Evolutionary conservation across 2,329 filamentous ascomycete genomes (phyloP).

Genomic region (Mollisiaceae sp.): DNA sequence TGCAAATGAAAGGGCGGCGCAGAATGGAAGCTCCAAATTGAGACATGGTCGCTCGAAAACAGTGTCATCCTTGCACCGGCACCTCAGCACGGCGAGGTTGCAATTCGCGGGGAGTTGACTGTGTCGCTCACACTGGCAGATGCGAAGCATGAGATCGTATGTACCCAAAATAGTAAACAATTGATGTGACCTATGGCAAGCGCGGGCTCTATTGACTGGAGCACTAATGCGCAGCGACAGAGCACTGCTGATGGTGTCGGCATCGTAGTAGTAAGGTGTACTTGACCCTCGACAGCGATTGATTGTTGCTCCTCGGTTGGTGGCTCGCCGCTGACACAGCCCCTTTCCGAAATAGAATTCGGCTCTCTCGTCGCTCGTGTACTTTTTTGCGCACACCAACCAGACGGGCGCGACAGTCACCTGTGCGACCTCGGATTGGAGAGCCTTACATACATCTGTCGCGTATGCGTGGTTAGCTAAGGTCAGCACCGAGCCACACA

Average conservation of each 20-base stretch:
- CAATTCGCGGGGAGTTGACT: constrained; percentile 5
- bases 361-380: background rate
- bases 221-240: background rate
- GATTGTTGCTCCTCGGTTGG: constrained; percentile 9
- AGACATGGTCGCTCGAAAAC: constrained; percentile 6
- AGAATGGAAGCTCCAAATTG: constrained; percentile 5
- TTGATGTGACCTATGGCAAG: constrained; percentile 4
- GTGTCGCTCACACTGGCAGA: background rate
- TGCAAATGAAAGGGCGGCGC: constrained; percentile 17
- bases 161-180: constrained; percentile 5
- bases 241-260: background rate
- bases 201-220: background rate
- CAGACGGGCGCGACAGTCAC: background rate
- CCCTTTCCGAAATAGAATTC: constrained; percentile 19
- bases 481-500: constrained; percentile 2
- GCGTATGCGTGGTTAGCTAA: constrained; percentile 1
- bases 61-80: background rate
- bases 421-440: constrained; percentile 1
- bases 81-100: background rate
- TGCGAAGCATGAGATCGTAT: background rate
- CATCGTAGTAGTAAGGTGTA: constrained; percentile 11
- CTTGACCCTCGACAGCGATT: background rate
- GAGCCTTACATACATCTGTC: constrained; percentile 2
- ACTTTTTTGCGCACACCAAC: background rate
- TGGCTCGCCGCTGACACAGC: constrained; percentile 16